A percentile compares a stretch with the other conserved stretches of the same genome.
Evolutionary conservation across 805 yeast genomes (phyloP).

Genomic region (Wickerhamomyces xylosicus): DNA sequence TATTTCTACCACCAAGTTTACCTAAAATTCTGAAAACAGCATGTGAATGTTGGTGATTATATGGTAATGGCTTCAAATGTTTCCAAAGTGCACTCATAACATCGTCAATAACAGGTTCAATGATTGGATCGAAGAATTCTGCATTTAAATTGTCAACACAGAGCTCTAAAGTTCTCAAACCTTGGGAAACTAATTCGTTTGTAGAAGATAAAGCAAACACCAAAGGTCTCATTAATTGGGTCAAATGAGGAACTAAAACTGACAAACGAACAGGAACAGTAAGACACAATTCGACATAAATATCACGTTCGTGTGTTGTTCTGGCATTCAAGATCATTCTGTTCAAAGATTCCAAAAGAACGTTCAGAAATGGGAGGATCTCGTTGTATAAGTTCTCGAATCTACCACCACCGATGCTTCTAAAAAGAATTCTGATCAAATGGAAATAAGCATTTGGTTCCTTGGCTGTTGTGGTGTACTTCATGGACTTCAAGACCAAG

Average conservation of each 20-base stretch:
- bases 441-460: constrained; percentile 90
- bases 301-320: constrained; percentile 82
- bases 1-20: constrained; percentile 91
- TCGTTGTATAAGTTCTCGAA: constrained; percentile 90
- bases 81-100: constrained; percentile 90
- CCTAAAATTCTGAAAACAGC: constrained; percentile 90
- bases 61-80: constrained; percentile 85
- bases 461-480: constrained; percentile 71
- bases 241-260: constrained; percentile 86
- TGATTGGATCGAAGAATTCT: constrained; percentile 92
- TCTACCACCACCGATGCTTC: constrained; percentile 95
- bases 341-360: constrained; percentile 75
- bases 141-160: constrained; percentile 96
- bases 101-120: constrained; percentile 92
- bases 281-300: constrained; percentile 88
- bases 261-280: constrained; percentile 94
- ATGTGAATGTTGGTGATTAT: constrained; percentile 90
- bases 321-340: constrained; percentile 75
- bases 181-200: constrained; percentile 89
- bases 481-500: constrained; percentile 70
- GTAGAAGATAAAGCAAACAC: constrained; percentile 85
- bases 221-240: constrained; percentile 80
- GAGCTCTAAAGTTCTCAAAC: constrained; percentile 84
- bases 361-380: constrained; percentile 84
- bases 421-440: constrained; percentile 76